Evolutionary conservation across 306 rosid species (phyloP).

Genomic region (Crataegus laevigata): DNA sequence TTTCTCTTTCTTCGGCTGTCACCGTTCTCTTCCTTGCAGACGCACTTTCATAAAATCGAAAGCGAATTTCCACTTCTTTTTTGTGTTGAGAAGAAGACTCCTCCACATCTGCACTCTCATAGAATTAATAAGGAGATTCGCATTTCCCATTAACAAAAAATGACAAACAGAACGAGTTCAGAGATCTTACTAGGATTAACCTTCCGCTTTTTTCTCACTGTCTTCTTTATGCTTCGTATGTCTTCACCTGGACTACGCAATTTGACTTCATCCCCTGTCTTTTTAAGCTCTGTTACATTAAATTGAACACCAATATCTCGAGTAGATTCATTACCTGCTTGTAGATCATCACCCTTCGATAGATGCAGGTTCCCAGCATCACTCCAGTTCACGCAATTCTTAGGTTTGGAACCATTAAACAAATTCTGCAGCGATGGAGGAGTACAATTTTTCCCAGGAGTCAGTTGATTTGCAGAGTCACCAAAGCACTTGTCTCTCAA

Average conservation of each 20-base stretch:
- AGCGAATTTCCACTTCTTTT: constrained; percentile 64
- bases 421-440: constrained; percentile 64
- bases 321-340: constrained; percentile 36
- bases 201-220: constrained; percentile 62
- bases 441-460: constrained; percentile 33
- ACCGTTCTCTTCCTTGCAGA: constrained; percentile 94
- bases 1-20: constrained; percentile 95
- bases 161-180: background rate
- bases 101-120: constrained; percentile 47
- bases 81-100: constrained; percentile 52
- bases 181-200: constrained; percentile 41
- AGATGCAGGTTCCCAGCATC: constrained; percentile 48
- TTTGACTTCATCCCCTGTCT: constrained; percentile 55
- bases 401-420: constrained; percentile 68
- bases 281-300: constrained; percentile 63
- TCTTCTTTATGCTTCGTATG: constrained; percentile 31
- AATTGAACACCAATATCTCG: constrained; percentile 62
- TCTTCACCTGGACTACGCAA: constrained; percentile 42
- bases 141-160: background rate
- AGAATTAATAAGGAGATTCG: constrained; percentile 13
- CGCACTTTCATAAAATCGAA: constrained; percentile 91
- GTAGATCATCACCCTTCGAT: constrained; percentile 28
- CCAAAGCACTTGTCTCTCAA: constrained; percentile 41
- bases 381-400: constrained; percentile 45
- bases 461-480: constrained; percentile 36